A percentile compares a stretch with the other conserved stretches of the same genome.
phyloP scores from a whole-genome alignment of 495 filamentous ascomycete species.

The Lasiosphaeris hirsuta region DNA sequence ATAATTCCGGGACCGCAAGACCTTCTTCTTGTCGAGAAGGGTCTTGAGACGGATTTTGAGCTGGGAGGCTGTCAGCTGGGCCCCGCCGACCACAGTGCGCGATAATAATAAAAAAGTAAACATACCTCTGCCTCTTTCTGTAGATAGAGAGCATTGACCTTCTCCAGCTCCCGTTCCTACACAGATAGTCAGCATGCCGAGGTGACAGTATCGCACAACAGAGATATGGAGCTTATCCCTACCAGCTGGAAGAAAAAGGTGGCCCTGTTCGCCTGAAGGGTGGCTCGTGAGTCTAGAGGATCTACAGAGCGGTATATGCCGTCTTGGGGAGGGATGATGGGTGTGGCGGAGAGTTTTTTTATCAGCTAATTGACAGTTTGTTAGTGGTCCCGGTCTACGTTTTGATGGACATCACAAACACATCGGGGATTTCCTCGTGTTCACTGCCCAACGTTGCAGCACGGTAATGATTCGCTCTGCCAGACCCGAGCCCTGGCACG shows the following conservation, averaged over 20 bases:
- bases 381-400: not conserved
- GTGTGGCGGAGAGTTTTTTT: conserved; percentile 92
- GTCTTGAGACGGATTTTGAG: conserved; percentile 89
- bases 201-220: no score
- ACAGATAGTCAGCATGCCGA: conserved; percentile 19
- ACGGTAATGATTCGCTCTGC: no score
- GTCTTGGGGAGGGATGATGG: conserved; percentile 72
- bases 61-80: conserved; percentile 41
- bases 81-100: not conserved
- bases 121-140: conserved; percentile 96
- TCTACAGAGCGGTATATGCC: conserved; percentile 47
- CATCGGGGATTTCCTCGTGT: not conserved
- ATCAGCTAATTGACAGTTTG: conserved; percentile 68
- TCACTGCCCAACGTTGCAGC: no score
- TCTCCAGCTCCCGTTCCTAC: conserved; percentile 94
- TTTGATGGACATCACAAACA: not conserved
- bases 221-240: conserved; percentile 26
- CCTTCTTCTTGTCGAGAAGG: conserved; percentile 88
- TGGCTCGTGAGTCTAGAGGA: conserved; percentile 69
- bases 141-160: conserved; percentile 95
- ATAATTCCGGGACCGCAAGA: conserved; percentile 71
- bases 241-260: conserved; percentile 98
- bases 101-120: conserved; percentile 6
- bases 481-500: not conserved
- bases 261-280: conserved; percentile 95